Evolutionary conservation across 345 rosid species (phyloP).

Genomic region (Boechera stricta): DNA sequence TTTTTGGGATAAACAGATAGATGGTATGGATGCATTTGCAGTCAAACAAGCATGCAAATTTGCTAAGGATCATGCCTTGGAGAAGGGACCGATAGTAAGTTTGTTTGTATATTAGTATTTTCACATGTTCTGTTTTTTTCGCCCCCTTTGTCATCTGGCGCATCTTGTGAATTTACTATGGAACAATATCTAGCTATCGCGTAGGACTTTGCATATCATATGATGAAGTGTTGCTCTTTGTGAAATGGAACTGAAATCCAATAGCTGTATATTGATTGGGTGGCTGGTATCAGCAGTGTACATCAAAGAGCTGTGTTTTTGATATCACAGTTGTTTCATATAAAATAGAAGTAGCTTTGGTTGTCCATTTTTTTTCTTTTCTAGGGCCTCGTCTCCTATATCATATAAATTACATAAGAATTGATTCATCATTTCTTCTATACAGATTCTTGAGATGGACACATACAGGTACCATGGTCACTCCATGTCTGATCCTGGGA

Average conservation of each 20-base stretch:
- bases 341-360: background rate
- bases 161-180: background rate
- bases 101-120: slow-evolving; percentile 9
- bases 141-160: background rate
- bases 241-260: slow-evolving; percentile 7
- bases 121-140: background rate
- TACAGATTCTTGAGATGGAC: slow-evolving; percentile 98
- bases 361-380: background rate
- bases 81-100: slow-evolving; percentile 96
- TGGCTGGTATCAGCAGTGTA: slow-evolving; percentile 1
- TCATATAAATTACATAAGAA: background rate
- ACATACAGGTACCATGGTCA: slow-evolving; percentile 99
- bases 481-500: slow-evolving; percentile 99
- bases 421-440: slow-evolving; percentile 25
- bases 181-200: background rate
- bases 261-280: background rate
- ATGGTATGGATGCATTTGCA: slow-evolving; percentile 98
- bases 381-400: background rate
- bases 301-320: slow-evolving; percentile 7
- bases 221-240: background rate
- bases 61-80: slow-evolving; percentile 87
- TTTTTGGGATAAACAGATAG: slow-evolving; percentile 57
- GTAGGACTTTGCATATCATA: background rate
- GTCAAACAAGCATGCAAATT: slow-evolving; percentile 97
- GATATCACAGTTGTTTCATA: slow-evolving; percentile 1